Evolutionary conservation across 441 rosid species (phyloP), one percentile per base, ranked within the genome.

Genomic region (Jatropha multifida): DNA sequence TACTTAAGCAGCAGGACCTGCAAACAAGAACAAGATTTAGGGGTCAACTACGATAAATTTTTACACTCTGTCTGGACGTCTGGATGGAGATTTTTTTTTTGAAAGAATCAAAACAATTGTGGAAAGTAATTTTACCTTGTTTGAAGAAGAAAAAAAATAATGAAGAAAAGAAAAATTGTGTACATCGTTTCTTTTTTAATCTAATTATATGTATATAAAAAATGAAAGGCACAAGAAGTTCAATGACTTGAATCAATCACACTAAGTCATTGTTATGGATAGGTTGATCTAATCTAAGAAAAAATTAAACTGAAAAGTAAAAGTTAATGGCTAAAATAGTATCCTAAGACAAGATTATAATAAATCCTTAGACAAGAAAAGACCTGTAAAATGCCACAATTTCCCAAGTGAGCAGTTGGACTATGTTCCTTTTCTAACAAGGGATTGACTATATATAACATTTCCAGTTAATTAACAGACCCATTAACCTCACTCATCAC

Each of bases 361-460:
- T 17, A 55, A 55, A 55, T 55, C n/a, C 7, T 55, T 55, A 55
- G 26, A n/a, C 60, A 55, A 55, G n/a, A 10, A 15, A 76, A 40
- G 18, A 37, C 65, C 48, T 12, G 7, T 2, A 9, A 65, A 17
- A 51, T n/a, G 11, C 56, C 62, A 1, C 59, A 8, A 52, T 58
- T 71, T 81, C 69, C 77, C 41, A 69, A 64, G 78, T 59, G 82
- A 76, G 79, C 56, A 75, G 85, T 80, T 83, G 80, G 81, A 71
- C 17, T 58, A 65, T 42, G 52, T 79, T 74, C 2, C 81, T 83
- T 86, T 83, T 80, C 86, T 74, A 78, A 44, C 85, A 84, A 84
- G 87, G 64, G 76, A 82, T 84, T 84, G 86, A 86, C 85, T 55
- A 76, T 41, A 58, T 27, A 40, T 15, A 75, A 61, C 32, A 52